Conservation (phyloP, 805 yeast species). For the Myxozyma nipponensis region DNA sequence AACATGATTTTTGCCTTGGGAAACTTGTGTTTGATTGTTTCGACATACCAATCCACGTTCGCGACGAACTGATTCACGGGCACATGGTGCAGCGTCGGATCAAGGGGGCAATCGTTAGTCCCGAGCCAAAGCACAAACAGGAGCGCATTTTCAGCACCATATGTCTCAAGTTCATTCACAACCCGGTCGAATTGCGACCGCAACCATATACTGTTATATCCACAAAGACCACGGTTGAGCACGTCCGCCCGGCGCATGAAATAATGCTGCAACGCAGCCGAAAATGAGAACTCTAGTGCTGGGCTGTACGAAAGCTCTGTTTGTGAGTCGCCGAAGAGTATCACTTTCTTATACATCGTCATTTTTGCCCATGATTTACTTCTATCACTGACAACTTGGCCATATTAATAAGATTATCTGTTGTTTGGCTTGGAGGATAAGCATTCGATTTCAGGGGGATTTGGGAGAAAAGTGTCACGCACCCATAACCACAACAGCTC, state of each 20-base stretch:
- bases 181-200: conserved; percentile 20
- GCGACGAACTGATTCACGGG: conserved; percentile 5
- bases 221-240: conserved; percentile 27
- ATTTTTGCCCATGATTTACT: too few relatives aligned
- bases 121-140: conserved; percentile 28
- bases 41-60: conserved; percentile 6
- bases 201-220: conserved; percentile 26
- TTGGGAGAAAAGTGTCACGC: too few relatives aligned
- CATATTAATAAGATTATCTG: too few relatives aligned
- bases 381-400: too few relatives aligned
- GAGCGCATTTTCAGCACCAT: conserved; percentile 5
- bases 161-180: conserved; percentile 11
- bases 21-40: conserved; percentile 1
- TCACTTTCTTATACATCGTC: conserved; percentile 41
- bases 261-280: conserved; percentile 27
- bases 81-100: conserved; percentile 19
- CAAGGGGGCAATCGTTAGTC: conserved; percentile 23
- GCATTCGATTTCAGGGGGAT: too few relatives aligned
- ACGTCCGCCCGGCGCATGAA: conserved; percentile 24
- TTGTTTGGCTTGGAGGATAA: too few relatives aligned
- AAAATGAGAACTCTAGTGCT: conserved; percentile 19
- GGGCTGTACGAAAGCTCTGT: conserved; percentile 26
- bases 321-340: conserved; percentile 39
- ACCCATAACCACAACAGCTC: too few relatives aligned
- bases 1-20: conserved; percentile 14